Base-by-base conservation (phyloP, 495 filamentous ascomycete species). In the Aspergillus olivimuriae region DNA sequence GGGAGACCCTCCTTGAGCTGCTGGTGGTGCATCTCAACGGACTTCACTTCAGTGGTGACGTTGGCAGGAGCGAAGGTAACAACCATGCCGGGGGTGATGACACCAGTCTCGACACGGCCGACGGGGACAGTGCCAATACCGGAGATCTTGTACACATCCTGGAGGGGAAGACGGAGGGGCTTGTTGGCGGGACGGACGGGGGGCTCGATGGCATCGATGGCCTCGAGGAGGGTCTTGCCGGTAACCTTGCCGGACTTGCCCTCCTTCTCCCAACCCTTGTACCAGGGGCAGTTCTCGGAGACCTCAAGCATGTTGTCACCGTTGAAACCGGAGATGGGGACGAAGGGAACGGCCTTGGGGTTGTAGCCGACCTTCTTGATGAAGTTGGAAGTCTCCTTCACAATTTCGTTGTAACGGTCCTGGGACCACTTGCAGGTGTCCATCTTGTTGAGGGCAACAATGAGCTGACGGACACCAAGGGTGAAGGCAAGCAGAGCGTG, bases 301-400 rank as follows among this genome's bases (percentile, higher is more conserved):
- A 61, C 40, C 55, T 91, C 87, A 55, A 98, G 86, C 92, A 98
- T 98, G 86, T 98, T 98, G 82, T 98, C 92, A 57, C 92, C 92
- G 83, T 98, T 86, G 87, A 98, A 98, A 65, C 92, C 92, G 60
- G 92, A 97, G 86, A 98, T 96, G 60, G 92, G 92, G 66, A 98
- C 92, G 80, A 98, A 98, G 51, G 92, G 83, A 70, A 96, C 89
- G 56, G 70, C 66, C 86, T 95, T 96, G 74, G 92, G 92, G 84
- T 96, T 96, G 87, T 89, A 98, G 73, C 92, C 92, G 72, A 98
- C 92, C 88, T 98, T 98, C 91, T 97, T 98, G 86, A 98, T 98
- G 82, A 98, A 98, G 83, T 84, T 87, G 79, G 90, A 91, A 56
- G 90, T 95, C 81, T 98, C 94, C 86, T 96, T 97, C 81, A 98